Conservation (phyloP, 805 yeast species). For the Hanseniaspora nectarophila region DNA sequence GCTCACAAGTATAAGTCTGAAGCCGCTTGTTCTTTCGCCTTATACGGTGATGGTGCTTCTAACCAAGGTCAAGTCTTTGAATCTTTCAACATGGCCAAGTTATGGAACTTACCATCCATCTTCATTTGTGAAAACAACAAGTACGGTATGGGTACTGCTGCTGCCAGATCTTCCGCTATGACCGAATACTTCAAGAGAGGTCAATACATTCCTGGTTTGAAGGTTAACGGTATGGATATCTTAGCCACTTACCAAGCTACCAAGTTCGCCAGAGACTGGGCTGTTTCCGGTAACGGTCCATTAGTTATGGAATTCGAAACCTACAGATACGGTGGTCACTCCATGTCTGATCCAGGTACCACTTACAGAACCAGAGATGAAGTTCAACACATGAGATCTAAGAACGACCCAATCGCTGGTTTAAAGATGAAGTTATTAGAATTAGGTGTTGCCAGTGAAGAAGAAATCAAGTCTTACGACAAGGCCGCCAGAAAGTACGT, state of each 20-base stretch:
- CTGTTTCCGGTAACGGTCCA: slow-evolving; percentile 88
- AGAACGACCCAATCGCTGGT: slow-evolving; percentile 95
- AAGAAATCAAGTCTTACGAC: slow-evolving; percentile 86
- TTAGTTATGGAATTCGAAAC: slow-evolving; percentile 93
- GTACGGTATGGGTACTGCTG: slow-evolving; percentile 99
- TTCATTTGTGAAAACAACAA: slow-evolving; percentile 98
- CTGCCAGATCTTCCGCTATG: slow-evolving; percentile 91
- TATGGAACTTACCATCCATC: slow-evolving; percentile 90
- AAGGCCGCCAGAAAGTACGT: slow-evolving; percentile 93
- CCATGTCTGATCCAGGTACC: slow-evolving; percentile 99
- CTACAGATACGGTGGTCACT: slow-evolving; percentile 99
- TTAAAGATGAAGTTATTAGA: slow-evolving; percentile 78
- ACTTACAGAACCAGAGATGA: slow-evolving; percentile 99
- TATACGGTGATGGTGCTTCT: slow-evolving; percentile 98
- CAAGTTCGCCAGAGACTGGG: slow-evolving; percentile 94
- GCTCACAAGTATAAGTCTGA: slow-evolving; percentile 90
- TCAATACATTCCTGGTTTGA: slow-evolving; percentile 97
- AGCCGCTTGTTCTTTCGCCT: slow-evolving; percentile 66
- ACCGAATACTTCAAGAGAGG: slow-evolving; percentile 98
- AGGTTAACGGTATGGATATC: slow-evolving; percentile 97
- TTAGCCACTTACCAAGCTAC: slow-evolving; percentile 92
- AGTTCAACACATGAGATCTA: slow-evolving; percentile 97
- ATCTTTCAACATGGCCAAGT: slow-evolving; percentile 96
- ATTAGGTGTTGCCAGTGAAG: slow-evolving; percentile 78
- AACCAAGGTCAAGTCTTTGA: slow-evolving; percentile 99